Evolutionary conservation across 192 early-diverging fungal genomes (phyloP), one percentile per base, ranked within the genome.

Genomic region (Rhizoclosmatium sp.): DNA sequence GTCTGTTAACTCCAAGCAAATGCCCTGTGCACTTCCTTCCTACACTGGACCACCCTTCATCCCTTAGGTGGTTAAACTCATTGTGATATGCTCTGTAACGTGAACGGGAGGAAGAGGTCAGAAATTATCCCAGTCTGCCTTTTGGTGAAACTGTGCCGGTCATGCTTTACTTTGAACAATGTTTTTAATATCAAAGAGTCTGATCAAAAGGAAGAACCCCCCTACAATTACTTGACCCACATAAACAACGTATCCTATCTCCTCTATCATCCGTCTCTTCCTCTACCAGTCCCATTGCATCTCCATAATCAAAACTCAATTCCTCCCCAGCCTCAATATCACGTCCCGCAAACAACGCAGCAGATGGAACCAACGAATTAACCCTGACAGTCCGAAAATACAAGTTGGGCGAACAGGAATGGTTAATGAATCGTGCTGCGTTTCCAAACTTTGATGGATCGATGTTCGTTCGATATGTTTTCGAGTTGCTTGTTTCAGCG

Each of bases 371-470:
- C 19, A 82, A 31, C n/a, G 65, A 56, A 67, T 86, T 66, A 16
- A 76, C 54, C 2, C 85, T 76, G 2, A 83, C 82, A 4, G 72
- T 78, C 14, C 71, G 19, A 44, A 86, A 79, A 16, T 41, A 71
- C 64, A 83, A 60, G 62, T 84, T 84, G 9, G 82, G 82, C 19
- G 51, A 69, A 61, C 85, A 86, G 14, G 85, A 86, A 75, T 86
- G 85, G 58, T 84, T 74, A 7, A 83, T 80, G 74, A 86, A 85
- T 10, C 84, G 59, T 10, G 79, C 81, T 16, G 61, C 81, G 65
- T 83, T 85, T 45, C 84, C 84, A 12, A 23, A 12, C 14, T 47
- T 12, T 5, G 74, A 68, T 47, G 84, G 81, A 62, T 85, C 84
- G 61, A 85, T 82, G 59, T 80, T 85, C 41, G 84, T 85, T 9